phyloP scores from a whole-genome alignment of 352 stramenopile genomes.

The Pythium aristosporum region DNA sequence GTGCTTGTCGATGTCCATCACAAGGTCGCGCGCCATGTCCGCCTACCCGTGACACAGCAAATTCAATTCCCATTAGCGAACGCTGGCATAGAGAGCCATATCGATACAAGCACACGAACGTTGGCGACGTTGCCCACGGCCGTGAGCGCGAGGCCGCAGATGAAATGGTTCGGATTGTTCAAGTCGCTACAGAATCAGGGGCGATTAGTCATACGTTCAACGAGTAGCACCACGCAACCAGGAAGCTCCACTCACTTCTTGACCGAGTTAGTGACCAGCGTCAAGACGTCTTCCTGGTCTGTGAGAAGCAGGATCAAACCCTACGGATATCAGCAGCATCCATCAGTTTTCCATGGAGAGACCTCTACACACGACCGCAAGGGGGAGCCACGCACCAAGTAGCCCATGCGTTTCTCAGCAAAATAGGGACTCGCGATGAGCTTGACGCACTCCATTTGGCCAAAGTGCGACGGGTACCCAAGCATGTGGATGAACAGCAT shows the following conservation, averaged over 20 bases:
- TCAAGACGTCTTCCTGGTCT: conserved; percentile 99
- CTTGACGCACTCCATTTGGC: conserved; percentile 99
- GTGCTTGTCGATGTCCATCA: conserved; percentile 97
- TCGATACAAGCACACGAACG: conserved; percentile 29
- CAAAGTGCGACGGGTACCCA: conserved; percentile 99
- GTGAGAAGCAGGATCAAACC: conserved; percentile 97
- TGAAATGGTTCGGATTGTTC: conserved; percentile 94
- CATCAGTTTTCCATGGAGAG: background rate
- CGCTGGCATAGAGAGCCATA: background rate
- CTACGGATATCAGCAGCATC: conserved; percentile 22
- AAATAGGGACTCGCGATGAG: conserved; percentile 98
- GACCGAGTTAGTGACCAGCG: conserved; percentile 99
- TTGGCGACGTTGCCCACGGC: conserved; percentile 98
- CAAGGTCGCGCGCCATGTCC: conserved; percentile 98
- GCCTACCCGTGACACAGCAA: conserved; percentile 23
- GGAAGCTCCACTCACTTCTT: conserved; percentile 82
- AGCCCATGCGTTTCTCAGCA: conserved; percentile 99
- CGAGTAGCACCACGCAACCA: background rate
- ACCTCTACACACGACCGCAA: background rate
- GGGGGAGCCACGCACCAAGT: conserved; percentile 67
- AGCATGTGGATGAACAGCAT: conserved; percentile 99
- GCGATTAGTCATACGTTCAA: background rate
- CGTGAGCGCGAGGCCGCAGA: conserved; percentile 95
- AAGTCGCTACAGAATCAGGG: conserved; percentile 69
- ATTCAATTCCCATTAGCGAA: background rate